phyloP scores from a whole-genome alignment of 163 green algal species.

The Scenedesmus sp. region DNA sequence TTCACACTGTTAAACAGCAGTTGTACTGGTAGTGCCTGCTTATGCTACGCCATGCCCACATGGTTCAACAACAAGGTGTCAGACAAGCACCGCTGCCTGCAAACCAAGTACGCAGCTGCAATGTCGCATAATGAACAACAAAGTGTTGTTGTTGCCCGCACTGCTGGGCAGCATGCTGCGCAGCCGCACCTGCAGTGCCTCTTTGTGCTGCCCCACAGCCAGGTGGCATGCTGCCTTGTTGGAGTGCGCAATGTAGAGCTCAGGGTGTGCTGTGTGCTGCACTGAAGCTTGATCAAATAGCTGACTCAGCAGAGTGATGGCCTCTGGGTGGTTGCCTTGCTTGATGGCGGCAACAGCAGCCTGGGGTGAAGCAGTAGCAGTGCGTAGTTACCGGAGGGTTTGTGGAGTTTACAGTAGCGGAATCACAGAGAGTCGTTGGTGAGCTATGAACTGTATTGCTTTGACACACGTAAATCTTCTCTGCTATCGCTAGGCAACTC shows the following conservation, averaged over 20 bases:
- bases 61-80: too few species aligned
- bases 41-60: too few species aligned
- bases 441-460: too few species aligned
- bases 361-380: neutral
- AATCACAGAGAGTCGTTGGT: too few species aligned
- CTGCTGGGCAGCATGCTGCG: too few species aligned
- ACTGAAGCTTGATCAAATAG: neutral
- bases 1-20: neutral
- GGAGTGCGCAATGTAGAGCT: constrained; percentile 6
- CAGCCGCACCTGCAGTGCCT: constrained; percentile 27
- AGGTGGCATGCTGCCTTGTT: constrained; percentile 45
- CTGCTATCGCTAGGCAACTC: too few species aligned
- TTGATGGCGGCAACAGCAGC: constrained; percentile 28
- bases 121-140: neutral
- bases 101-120: neutral
- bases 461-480: neutral
- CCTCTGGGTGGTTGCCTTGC: neutral
- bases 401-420: neutral
- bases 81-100: neutral
- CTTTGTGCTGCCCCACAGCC: neutral
- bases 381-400: neutral
- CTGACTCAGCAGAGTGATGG: neutral
- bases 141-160: too few species aligned
- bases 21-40: neutral
- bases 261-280: constrained; percentile 11